A percentile compares a stretch with the other conserved stretches of the same genome.
These are phyloP conservation scores for Sporothrix pseudoabietina DNA, from an alignment of 2,329 filamentous ascomycete species.

Conservation along the genomic window DNA sequence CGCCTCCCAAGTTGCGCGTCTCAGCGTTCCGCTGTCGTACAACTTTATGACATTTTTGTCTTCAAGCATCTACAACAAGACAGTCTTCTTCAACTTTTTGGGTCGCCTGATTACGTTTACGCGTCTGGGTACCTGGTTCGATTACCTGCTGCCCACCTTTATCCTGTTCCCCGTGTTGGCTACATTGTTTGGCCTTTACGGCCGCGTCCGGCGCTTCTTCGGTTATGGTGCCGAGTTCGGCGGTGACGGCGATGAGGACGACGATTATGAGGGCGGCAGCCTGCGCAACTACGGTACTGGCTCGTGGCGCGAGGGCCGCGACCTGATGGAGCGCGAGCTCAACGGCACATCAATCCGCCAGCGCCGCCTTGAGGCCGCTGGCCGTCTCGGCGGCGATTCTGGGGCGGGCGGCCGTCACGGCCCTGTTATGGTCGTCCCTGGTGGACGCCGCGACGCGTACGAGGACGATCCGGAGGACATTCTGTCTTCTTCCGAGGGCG, in stretches of 20 bases:
- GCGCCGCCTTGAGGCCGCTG: conserved; percentile 49
- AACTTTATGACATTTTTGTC: conserved; percentile 94
- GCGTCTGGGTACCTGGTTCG: conserved; percentile 78
- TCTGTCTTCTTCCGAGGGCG: conserved; percentile 31
- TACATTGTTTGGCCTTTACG: conserved; percentile 87
- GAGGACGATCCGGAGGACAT: conserved; percentile 27
- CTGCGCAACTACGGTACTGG: conserved; percentile 67
- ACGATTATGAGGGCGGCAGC: conserved; percentile 63
- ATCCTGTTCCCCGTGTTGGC: conserved; percentile 83
- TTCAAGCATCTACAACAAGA: conserved; percentile 69
- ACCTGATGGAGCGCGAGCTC: conserved; percentile 85
- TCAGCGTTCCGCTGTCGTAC: conserved; percentile 90
- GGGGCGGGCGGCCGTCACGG: conserved; percentile 37
- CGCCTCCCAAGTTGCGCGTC: conserved; percentile 83
- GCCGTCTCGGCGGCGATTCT: conserved; percentile 35
- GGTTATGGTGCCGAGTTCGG: conserved; percentile 81
- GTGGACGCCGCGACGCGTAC: conserved; percentile 48
- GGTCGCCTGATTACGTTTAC: conserved; percentile 83
- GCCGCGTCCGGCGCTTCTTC: conserved; percentile 69
- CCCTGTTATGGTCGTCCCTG: conserved; percentile 38
- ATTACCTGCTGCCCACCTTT: conserved; percentile 84
- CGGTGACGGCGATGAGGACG: conserved; percentile 71
- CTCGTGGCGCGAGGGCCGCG: conserved; percentile 87
- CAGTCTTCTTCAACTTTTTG: conserved; percentile 84
- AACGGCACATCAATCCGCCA: conserved; percentile 62